Evolutionary conservation across 2,329 filamentous ascomycete genomes (phyloP).

Genomic region (Fusarium clavum): DNA sequence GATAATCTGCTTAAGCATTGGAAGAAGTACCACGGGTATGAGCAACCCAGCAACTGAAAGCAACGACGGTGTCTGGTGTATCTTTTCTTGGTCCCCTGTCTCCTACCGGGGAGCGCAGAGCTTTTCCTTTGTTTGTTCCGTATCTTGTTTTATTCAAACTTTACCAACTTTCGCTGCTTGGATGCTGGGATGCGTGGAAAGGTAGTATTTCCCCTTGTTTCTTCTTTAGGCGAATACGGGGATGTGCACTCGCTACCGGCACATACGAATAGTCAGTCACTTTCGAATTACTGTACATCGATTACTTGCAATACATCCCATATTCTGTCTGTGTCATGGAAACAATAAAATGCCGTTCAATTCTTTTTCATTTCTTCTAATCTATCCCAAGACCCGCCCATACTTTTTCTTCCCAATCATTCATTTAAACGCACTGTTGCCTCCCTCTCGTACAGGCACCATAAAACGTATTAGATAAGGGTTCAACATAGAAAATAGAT

Average conservation of each 20-base stretch:
- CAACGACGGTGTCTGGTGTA: neutral
- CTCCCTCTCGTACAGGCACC: neutral
- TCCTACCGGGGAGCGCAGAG: neutral
- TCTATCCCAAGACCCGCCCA: neutral
- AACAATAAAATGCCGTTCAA: conserved; percentile 32
- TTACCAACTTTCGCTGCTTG: conserved; percentile 26
- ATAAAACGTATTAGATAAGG: conserved; percentile 1
- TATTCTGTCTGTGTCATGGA: conserved; percentile 23
- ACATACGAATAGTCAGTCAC: neutral
- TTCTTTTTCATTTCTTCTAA: conserved; percentile 4
- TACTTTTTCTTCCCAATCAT: conserved; percentile 31
- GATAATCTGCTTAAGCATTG: conserved; percentile 41
- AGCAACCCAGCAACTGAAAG: neutral
- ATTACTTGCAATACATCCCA: conserved; percentile 24
- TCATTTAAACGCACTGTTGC: conserved; percentile 21
- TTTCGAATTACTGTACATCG: neutral
- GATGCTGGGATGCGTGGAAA: neutral
- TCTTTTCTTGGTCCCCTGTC: neutral
- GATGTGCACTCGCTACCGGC: neutral
- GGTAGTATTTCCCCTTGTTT: neutral
- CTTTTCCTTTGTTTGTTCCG: neutral
- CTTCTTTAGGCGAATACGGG: conserved; percentile 16
- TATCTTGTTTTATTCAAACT: conserved; percentile 18
- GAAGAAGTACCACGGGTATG: conserved; percentile 24
- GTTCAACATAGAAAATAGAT: neutral